Base-by-base conservation (phyloP, 2,329 filamentous ascomycete species). In the Phialocephala sp. region DNA sequence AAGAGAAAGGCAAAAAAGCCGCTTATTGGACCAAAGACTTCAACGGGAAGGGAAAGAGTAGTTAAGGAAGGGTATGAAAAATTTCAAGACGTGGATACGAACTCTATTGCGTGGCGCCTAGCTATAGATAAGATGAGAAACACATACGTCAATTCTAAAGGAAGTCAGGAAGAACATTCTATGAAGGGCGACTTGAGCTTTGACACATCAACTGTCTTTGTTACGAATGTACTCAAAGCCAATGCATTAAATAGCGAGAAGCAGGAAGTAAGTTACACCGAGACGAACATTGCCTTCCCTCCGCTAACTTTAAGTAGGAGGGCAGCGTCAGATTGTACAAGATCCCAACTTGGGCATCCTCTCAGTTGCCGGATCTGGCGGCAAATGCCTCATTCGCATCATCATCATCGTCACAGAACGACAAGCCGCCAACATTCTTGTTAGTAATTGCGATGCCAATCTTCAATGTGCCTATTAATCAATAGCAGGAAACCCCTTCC, bases 1-100 rank as follows among this genome's bases (percentile, higher is more conserved):
- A 35, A 54, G 50, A 54, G 50, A 27, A 58, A 58, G 27, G 54
- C 39, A 5, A 63, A 63, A 14, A 39, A 15, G 20, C 54, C 54
- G 2, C 43, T 63, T 27, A 8, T 50, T 8, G 8, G 15, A 15
- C 39, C 54, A 6, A 63, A 32, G 15, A 11, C 35, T 14, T 47
- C 32, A 4, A 41, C 14, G 8, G 54, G 52, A 1, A 50, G n/a
- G 9, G 22, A 37, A 8, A 56, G 39, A 8, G 45, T 22, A 15
- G 1, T n/a, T 2, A 8, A 11, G 12, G 35, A 20, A 15, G n/a
- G 39, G 4, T 37, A 63, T 24, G 27, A 41, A 12, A 22, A 57
- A 1, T 58, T 14, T 11, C 5, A 22, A 56, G 41, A 62, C 12
- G 24, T 35, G 4, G 8, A 20, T n/a, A 50, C 22, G 2, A 20